Evolutionary conservation across 1,284 basidiomycete species (phyloP).

Genomic region (Athelia sp.): DNA sequence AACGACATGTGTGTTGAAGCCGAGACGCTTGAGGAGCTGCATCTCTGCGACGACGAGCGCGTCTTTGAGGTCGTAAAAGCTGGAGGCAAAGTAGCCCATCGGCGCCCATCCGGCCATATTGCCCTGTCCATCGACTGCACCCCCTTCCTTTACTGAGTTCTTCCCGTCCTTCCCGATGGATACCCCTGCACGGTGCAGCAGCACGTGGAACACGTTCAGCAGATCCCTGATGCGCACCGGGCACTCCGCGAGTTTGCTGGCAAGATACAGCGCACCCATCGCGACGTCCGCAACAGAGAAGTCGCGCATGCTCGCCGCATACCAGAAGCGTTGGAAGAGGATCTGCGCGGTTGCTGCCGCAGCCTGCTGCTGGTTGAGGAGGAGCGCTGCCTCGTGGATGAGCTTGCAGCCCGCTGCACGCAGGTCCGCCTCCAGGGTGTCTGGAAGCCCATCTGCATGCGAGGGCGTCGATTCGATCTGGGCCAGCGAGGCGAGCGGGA

Average conservation of each 20-base stretch:
- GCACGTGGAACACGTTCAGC: slow-evolving; percentile 90
- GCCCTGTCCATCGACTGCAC: slow-evolving; percentile 17
- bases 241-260: slow-evolving; percentile 95
- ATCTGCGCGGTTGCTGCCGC: slow-evolving; percentile 96
- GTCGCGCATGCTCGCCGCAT: slow-evolving; percentile 82
- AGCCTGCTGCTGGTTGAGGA: slow-evolving; percentile 93
- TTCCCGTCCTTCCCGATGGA: slow-evolving; percentile 13
- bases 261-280: slow-evolving; percentile 91
- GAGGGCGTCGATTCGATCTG: slow-evolving; percentile 84
- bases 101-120: slow-evolving; percentile 59
- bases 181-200: slow-evolving; percentile 63
- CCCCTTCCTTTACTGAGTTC: neutral
- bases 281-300: slow-evolving; percentile 68
- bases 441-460: slow-evolving; percentile 73
- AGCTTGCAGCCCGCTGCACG: slow-evolving; percentile 86
- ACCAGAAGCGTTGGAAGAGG: slow-evolving; percentile 96
- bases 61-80: slow-evolving; percentile 87
- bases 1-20: slow-evolving; percentile 85
- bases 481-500: slow-evolving; percentile 73
- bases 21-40: slow-evolving; percentile 93
- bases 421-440: slow-evolving; percentile 80
- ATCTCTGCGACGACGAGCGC: slow-evolving; percentile 93
- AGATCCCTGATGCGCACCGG: slow-evolving; percentile 89
- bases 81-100: slow-evolving; percentile 81
- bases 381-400: slow-evolving; percentile 90